These are phyloP conservation scores for Podospora bellae-mahoneyi DNA, from an alignment of 495 filamentous ascomycete species.

Conservation along the genomic window DNA sequence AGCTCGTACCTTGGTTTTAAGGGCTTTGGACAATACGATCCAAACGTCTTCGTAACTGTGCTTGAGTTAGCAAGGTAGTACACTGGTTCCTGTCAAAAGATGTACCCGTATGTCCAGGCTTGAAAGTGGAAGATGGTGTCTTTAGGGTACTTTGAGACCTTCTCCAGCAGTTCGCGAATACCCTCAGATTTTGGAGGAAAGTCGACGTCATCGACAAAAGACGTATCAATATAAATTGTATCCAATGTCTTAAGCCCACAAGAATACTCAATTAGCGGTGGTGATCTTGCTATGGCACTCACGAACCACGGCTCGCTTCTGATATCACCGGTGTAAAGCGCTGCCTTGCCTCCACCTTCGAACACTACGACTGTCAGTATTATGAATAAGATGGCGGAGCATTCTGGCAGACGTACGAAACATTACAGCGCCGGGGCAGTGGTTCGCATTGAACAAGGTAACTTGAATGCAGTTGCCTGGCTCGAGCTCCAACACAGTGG, in stretches of 20 bases:
- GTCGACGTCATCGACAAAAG: constrained; percentile 53
- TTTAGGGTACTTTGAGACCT: constrained; percentile 63
- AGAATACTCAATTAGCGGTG: constrained; percentile 71
- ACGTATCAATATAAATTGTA: constrained; percentile 85
- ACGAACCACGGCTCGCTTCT: constrained; percentile 63
- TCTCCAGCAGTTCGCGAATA: constrained; percentile 66
- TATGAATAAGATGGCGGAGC: neutral
- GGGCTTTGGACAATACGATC: constrained; percentile 69
- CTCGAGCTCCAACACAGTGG: constrained; percentile 70
- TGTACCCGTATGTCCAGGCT: constrained; percentile 86
- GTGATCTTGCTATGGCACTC: constrained; percentile 60
- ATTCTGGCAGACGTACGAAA: constrained; percentile 47
- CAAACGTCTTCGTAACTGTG: constrained; percentile 78
- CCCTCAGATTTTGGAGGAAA: constrained; percentile 67
- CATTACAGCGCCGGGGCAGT: constrained; percentile 90
- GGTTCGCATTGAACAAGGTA: constrained; percentile 88
- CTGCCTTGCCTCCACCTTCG: constrained; percentile 68
- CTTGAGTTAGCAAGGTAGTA: neutral
- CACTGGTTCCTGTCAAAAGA: neutral
- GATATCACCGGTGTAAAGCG: constrained; percentile 92
- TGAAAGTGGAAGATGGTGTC: constrained; percentile 82
- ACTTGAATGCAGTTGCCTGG: constrained; percentile 66
- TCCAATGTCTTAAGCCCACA: constrained; percentile 63
- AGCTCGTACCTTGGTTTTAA: constrained; percentile 60
- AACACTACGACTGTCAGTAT: constrained; percentile 52